Evolutionary conservation across 2,329 filamentous ascomycete species (phyloP), one percentile per base, ranked within the genome.

Genomic region (Clonostachys rosea): DNA sequence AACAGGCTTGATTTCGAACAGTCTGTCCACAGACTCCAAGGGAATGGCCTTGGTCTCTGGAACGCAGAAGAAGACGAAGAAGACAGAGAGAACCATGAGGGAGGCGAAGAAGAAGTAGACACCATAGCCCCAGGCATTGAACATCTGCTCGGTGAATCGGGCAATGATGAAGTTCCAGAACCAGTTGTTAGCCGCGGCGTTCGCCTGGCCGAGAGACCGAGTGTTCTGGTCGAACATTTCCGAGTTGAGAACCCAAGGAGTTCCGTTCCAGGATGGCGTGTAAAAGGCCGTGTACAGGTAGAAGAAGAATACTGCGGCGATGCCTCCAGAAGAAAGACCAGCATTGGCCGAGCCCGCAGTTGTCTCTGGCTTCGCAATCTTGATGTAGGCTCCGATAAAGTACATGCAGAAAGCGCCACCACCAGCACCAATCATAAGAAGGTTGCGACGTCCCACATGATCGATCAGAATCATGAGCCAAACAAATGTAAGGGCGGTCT

Each of bases 141-240:
- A 78, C 80, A 86, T 86, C 53, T 84, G 78, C 24, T 77, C 81
- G 0, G 81, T 87, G 68, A 85, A 87, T 11, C 83, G 74, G 1
- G 75, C 76, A 53, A 88, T 78, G 59, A 88, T 73, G 61, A 88
- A 87, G 63, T 87, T 88, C 71, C 71, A 85, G 57, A 85, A 75
- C 86, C 86, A 89, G 64, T 89, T 88, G 65, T 79, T 85, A 4
- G 81, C 81, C 0, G 85, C 80, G 1, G 87, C 87, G 36, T 76
- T 85, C 10, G 87, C 86, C 59, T 90, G 86, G 2, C 85, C 86
- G 1, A 91, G 73, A 0, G 82, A 80, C 45, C 68, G 60, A 2
- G 59, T 66, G 65, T 84, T 85, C 52, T 82, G 78, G 56, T 86
- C 79, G 63, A 89, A 90, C 73, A 91, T 89, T 63, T 91, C 86